Conservation (phyloP, 2,329 filamentous ascomycete species). For the Plectosphaerella plurivora region DNA sequence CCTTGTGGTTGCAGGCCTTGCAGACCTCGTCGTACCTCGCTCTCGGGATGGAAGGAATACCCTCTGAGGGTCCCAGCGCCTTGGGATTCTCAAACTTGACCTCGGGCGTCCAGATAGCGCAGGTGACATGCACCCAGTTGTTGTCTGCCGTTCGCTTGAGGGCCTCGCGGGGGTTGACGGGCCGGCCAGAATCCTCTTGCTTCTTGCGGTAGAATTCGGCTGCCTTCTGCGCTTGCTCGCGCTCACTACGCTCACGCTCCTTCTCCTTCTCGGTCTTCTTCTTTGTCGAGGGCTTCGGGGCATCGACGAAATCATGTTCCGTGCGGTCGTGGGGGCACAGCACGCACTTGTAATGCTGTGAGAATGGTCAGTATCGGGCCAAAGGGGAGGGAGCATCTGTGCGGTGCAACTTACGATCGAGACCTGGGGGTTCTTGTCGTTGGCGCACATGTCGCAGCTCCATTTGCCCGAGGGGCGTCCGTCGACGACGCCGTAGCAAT, state of each 20-base stretch:
- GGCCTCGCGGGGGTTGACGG: constrained; percentile 79
- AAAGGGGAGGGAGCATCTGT: not conserved
- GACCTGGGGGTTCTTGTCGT: constrained; percentile 86
- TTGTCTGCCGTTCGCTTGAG: constrained; percentile 93
- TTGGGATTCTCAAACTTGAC: constrained; percentile 87
- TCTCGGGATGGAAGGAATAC: constrained; percentile 76
- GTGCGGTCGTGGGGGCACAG: constrained; percentile 82
- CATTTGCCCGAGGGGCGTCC: constrained; percentile 73
- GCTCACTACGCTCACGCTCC: constrained; percentile 82
- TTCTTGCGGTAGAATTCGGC: constrained; percentile 78
- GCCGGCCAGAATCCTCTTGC: constrained; percentile 80
- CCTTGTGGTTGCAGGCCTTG: constrained; percentile 72
- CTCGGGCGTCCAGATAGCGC: constrained; percentile 87
- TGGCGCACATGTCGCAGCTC: constrained; percentile 93
- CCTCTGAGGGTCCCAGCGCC: constrained; percentile 80
- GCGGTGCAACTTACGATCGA: constrained; percentile 65
- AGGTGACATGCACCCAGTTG: constrained; percentile 96
- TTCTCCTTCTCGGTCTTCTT: constrained; percentile 85
- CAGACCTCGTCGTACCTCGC: constrained; percentile 73
- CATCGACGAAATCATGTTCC: constrained; percentile 78
- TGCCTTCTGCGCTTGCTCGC: constrained; percentile 74
- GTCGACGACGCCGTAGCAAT: constrained; percentile 82
- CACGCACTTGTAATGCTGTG: constrained; percentile 82
- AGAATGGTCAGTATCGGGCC: constrained; percentile 18
- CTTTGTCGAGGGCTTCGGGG: constrained; percentile 68